Base-by-base conservation (phyloP, 139 green algal species). In the Microglena sp. region DNA sequence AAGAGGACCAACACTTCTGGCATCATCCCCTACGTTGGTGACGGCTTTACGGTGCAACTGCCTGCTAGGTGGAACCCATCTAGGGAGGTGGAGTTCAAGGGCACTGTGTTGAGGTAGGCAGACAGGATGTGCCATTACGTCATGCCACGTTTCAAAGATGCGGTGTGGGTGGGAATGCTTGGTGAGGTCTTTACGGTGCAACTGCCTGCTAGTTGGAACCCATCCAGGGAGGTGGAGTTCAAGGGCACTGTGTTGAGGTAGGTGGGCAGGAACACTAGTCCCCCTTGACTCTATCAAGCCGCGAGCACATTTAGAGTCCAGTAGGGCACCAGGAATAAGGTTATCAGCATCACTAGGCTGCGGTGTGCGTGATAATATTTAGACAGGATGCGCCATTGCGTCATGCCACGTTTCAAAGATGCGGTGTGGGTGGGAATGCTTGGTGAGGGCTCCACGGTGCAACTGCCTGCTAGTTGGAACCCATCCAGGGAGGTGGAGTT, bases 401-500 rank as follows among this genome's bases (percentile, higher is more conserved):
- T n/a, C n/a, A n/a, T n/a, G n/a, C n/a, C n/a, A n/a, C n/a, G n/a
- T n/a, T n/a, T n/a, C n/a, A n/a, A n/a, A n/a, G n/a, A n/a, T n/a
- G n/a, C n/a, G n/a, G n/a, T n/a, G n/a, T n/a, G n/a, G n/a, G n/a
- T n/a, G n/a, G n/a, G n/a, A n/a, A n/a, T n/a, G n/a, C n/a, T 82
- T 53, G 94, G 94, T 24, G 89, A 96, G 30, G 91, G 86, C 76
- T 99, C 92, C 76, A 74, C 85, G 2, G 29, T 99, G 64, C 73
- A 93, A 66, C 73, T 99, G 57, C 94, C 94, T 50, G 74, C 81
- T 74, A 96, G 95, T 85, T 98, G 89, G 90, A 96, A 96, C 85
- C 91, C 94, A 45, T 87, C 75, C 75, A 92, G 87, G 78, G 91
- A 99, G 86, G 60, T 65, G n/a, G 89, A 96, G 64, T 94, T 87